phyloP scores from a whole-genome alignment of 306 rosid species.

The Glycine tomentella region DNA sequence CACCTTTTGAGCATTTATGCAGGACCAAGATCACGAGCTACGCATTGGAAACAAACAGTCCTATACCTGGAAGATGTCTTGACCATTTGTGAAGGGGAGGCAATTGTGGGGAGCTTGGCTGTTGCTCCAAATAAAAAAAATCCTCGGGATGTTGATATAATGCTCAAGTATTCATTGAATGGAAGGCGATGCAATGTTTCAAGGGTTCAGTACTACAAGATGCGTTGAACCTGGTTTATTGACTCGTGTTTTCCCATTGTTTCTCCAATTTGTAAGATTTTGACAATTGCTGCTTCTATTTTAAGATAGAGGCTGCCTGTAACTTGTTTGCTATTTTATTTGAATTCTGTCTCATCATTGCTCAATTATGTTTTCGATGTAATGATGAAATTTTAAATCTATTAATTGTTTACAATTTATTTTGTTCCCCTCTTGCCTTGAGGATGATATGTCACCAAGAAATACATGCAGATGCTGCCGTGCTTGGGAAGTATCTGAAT shows the following conservation, averaged over 20 bases:
- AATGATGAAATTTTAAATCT: constrained; percentile 49
- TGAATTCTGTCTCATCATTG: constrained; percentile 45
- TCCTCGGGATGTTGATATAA: constrained; percentile 89
- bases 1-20: constrained; percentile 39
- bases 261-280: constrained; percentile 38
- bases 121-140: constrained; percentile 87
- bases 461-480: no score
- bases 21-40: constrained; percentile 90
- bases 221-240: constrained; percentile 61
- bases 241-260: neutral
- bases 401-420: constrained; percentile 20
- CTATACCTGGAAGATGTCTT: constrained; percentile 90
- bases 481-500: no score
- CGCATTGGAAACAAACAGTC: constrained; percentile 99
- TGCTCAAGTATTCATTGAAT: constrained; percentile 78
- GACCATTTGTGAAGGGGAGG: constrained; percentile 90
- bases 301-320: constrained; percentile 22
- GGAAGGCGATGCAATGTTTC: constrained; percentile 71
- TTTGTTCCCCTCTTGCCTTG: neutral
- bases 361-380: constrained; percentile 41
- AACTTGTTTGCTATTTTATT: constrained; percentile 36
- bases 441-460: no score
- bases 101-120: constrained; percentile 75
- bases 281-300: constrained; percentile 43
- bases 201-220: constrained; percentile 79